Conservation (phyloP, 257 asterid genomes). For the Solanum medicagineum region DNA sequence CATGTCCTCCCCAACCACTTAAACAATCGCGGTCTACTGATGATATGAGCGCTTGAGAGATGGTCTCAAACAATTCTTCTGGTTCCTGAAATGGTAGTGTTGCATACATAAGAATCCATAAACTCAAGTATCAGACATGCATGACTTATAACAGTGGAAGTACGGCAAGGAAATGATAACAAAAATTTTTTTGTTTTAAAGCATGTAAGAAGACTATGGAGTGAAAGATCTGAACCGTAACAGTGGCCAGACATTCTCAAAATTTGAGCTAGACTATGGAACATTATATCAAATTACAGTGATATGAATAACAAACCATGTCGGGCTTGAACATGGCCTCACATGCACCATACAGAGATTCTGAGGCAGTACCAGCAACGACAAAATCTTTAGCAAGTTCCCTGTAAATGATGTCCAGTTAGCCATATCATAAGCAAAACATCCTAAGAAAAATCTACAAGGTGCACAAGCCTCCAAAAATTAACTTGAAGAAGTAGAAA, state of each 20-base stretch:
- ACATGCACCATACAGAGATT: constrained; percentile 95
- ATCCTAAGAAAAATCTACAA: background rate
- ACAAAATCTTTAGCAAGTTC: constrained; percentile 98
- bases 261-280: background rate
- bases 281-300: background rate
- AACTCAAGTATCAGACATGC: too few relatives aligned
- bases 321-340: constrained; percentile 97
- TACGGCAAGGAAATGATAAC: background rate
- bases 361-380: constrained; percentile 94
- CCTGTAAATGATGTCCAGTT: constrained; percentile 20
- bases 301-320: constrained; percentile 43
- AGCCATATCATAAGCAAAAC: background rate
- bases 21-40: constrained; percentile 91
- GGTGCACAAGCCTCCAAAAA: background rate
- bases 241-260: background rate
- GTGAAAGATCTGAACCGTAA: background rate
- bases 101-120: background rate
- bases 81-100: constrained; percentile 38
- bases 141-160: background rate
- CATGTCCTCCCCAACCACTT: constrained; percentile 99
- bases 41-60: constrained; percentile 81
- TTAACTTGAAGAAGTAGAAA: background rate
- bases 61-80: constrained; percentile 84
- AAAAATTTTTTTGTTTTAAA: background rate
- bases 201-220: background rate